Evolutionary conservation across 148 eudicot species (phyloP).

Genomic region (Rhododendron simsii): DNA sequence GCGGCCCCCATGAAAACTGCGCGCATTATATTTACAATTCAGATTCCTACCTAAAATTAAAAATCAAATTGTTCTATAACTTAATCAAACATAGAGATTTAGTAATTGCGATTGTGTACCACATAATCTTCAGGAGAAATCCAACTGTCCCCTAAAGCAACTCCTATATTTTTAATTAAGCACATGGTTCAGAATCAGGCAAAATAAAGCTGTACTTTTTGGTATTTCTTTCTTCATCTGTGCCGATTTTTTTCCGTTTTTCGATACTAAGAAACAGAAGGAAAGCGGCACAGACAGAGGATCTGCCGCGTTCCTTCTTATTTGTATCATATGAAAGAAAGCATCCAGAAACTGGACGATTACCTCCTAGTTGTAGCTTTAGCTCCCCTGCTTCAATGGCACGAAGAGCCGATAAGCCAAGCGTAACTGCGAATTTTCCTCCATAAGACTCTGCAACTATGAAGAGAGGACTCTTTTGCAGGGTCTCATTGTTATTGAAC

Average conservation of each 20-base stretch:
- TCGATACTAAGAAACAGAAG: too few species aligned
- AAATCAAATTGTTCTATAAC: neutral
- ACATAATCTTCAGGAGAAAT: slow-evolving; percentile 15
- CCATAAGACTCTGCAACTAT: slow-evolving; percentile 17
- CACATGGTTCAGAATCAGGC: neutral
- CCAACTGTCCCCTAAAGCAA: slow-evolving; percentile 14
- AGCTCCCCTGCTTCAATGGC: slow-evolving; percentile 12
- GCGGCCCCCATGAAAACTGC: slow-evolving; percentile 18
- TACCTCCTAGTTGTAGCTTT: slow-evolving; percentile 14
- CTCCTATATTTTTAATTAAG: neutral
- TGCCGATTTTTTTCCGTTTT: too few species aligned
- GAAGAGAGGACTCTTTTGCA: slow-evolving; percentile 10
- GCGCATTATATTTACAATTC: neutral
- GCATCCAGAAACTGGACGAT: neutral
- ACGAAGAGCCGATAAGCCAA: neutral
- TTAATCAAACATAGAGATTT: neutral
- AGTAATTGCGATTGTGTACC: neutral
- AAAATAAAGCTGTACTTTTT: neutral
- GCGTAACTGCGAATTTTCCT: slow-evolving; percentile 12
- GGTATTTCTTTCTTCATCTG: neutral
- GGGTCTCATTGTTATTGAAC: slow-evolving; percentile 8
- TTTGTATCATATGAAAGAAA: neutral
- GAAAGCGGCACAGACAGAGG: too few species aligned
- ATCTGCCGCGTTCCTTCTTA: too few species aligned
- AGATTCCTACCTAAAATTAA: neutral